Evolutionary conservation across 2,329 filamentous ascomycete genomes (phyloP).

Genomic region (Aureobasidium sp.): DNA sequence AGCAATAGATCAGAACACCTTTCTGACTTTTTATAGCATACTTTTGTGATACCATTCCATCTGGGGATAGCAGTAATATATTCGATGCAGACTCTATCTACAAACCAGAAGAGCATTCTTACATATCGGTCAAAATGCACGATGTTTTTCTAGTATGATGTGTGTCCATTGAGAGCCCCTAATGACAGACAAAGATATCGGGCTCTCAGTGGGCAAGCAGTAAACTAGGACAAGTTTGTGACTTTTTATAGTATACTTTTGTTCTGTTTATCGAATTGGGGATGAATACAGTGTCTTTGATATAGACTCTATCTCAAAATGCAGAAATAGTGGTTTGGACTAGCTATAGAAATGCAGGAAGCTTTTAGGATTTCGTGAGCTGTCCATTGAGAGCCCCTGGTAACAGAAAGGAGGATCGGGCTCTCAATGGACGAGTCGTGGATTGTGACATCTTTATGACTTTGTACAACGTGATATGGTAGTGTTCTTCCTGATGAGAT

Average conservation of each 20-base stretch:
- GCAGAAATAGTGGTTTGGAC: background rate
- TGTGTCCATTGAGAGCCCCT: background rate
- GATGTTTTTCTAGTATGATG: background rate
- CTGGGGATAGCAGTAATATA: too few relatives aligned
- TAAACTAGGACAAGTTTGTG: background rate
- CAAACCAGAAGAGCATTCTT: too few relatives aligned
- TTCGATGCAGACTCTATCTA: too few relatives aligned
- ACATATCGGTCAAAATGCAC: background rate
- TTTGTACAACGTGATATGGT: too few relatives aligned
- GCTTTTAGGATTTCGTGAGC: background rate
- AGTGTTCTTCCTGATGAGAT: too few relatives aligned
- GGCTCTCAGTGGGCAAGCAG: background rate
- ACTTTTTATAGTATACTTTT: background rate
- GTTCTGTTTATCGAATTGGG: background rate
- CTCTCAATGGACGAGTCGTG: background rate
- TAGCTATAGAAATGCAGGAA: background rate
- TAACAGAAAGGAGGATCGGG: background rate
- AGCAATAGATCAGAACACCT: too few relatives aligned
- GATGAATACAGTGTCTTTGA: background rate
- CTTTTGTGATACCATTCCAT: too few relatives aligned
- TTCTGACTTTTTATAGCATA: too few relatives aligned
- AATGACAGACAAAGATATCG: rapidly evolving
- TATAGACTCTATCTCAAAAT: background rate
- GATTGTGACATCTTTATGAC: background rate
- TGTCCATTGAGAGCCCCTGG: background rate